These are phyloP conservation scores for Aurifilum marmelostoma DNA, from an alignment of 2,329 filamentous ascomycete genomes.

Conservation along the genomic window DNA sequence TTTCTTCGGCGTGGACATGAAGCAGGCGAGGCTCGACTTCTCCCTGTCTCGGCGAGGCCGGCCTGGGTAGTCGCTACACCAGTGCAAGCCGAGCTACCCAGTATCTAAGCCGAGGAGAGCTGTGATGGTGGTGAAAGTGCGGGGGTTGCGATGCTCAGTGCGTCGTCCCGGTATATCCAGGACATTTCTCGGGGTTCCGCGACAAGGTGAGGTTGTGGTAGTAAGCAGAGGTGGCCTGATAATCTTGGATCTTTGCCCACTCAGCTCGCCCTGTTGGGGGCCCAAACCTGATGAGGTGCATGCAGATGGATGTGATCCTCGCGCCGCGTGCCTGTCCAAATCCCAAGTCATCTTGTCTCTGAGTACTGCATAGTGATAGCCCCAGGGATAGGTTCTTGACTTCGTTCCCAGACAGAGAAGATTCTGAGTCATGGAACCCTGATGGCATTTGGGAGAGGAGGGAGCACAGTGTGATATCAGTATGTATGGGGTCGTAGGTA, in stretches of 20 bases:
- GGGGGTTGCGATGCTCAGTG: not conserved
- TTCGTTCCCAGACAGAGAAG: no score
- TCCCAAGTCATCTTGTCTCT: not conserved
- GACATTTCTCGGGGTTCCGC: not conserved
- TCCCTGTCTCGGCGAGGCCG: not conserved
- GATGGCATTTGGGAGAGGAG: no score
- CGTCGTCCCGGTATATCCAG: not conserved
- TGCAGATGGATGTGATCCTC: not conserved
- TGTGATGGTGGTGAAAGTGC: not conserved
- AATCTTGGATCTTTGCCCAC: not conserved
- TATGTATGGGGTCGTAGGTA: not conserved
- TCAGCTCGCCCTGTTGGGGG: not conserved
- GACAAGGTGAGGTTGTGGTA: not conserved
- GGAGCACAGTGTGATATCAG: no score
- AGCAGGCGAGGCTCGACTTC: not conserved
- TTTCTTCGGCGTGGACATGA: not conserved
- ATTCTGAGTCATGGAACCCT: no score
- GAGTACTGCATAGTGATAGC: not conserved
- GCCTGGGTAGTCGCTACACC: not conserved
- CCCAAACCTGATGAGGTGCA: not conserved
- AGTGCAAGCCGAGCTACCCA: not conserved
- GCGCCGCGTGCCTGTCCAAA: not conserved
- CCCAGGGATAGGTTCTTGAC: no score
- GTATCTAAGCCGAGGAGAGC: no score
- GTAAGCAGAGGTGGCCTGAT: conserved; percentile 4